phyloP scores from a whole-genome alignment of 495 filamentous ascomycete genomes.

The Xeromyces bisporus region DNA sequence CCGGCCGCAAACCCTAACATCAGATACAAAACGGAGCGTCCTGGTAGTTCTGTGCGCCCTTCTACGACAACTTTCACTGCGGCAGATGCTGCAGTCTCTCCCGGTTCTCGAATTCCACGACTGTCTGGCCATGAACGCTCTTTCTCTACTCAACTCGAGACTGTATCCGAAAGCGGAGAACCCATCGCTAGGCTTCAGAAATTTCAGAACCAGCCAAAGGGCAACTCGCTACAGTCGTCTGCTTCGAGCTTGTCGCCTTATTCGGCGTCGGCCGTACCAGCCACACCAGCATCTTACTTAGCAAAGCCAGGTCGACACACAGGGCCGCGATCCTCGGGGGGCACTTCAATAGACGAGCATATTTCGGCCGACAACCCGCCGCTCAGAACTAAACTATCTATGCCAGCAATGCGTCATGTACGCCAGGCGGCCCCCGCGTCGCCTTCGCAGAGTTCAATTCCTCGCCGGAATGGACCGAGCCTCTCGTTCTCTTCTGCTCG shows the following conservation, averaged over 20 bases:
- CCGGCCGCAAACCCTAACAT: slow-evolving; percentile 84
- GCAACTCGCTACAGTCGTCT: slow-evolving; percentile 51
- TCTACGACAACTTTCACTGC: slow-evolving; percentile 79
- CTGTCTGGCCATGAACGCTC: slow-evolving; percentile 45
- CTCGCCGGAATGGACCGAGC: slow-evolving; percentile 21
- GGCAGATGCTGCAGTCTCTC: slow-evolving; percentile 44
- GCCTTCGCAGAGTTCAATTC: slow-evolving; percentile 20
- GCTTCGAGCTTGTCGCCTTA: slow-evolving; percentile 46
- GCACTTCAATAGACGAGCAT: slow-evolving; percentile 35
- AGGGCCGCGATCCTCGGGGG: slow-evolving; percentile 37
- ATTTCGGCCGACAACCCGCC: slow-evolving; percentile 58
- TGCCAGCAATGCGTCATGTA: slow-evolving; percentile 55
- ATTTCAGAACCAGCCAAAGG: slow-evolving; percentile 43
- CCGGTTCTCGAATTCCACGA: slow-evolving; percentile 42
- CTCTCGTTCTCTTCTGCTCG: slow-evolving; percentile 31
- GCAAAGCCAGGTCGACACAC: slow-evolving; percentile 39
- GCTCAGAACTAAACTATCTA: slow-evolving; percentile 70
- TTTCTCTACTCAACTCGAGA: slow-evolving; percentile 61
- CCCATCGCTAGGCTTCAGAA: slow-evolving; percentile 41
- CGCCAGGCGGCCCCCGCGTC: slow-evolving; percentile 19
- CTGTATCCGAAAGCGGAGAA: slow-evolving; percentile 80
- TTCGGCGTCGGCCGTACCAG: slow-evolving; percentile 33
- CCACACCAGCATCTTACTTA: slow-evolving; percentile 32
- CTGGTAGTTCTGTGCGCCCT: slow-evolving; percentile 51
- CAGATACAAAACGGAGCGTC: slow-evolving; percentile 56